Evolutionary conservation across 148 eudicot species (phyloP).

Genomic region (Rhododendron ovatum): DNA sequence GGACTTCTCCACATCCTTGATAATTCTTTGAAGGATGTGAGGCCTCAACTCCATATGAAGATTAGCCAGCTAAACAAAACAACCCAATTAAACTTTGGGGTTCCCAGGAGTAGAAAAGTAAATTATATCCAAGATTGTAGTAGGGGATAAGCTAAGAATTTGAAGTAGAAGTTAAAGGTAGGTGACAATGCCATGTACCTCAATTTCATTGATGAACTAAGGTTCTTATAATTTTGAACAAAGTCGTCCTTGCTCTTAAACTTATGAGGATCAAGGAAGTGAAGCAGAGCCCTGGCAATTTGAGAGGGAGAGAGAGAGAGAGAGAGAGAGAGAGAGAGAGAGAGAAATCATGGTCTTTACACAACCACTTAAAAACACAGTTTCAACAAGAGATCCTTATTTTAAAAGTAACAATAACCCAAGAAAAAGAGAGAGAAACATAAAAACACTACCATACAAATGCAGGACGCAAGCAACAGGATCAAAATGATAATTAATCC

Average conservation of each 20-base stretch:
- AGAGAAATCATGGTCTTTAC: conserved; percentile 1
- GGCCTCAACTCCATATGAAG: conserved; percentile 98
- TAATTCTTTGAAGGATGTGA: conserved; percentile 93
- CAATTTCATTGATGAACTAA: conserved; percentile 89
- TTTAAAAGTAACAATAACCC: background rate
- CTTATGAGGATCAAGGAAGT: conserved; percentile 90
- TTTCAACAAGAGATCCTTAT: background rate
- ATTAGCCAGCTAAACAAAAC: conserved; percentile 68
- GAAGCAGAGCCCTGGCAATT: conserved; percentile 86
- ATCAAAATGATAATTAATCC: background rate
- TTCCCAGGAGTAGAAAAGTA: background rate
- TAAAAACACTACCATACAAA: background rate
- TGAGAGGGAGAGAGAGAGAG: background rate
- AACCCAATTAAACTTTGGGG: background rate
- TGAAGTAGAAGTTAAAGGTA: background rate
- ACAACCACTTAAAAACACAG: background rate
- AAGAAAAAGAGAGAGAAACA: background rate
- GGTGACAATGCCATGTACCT: conserved; percentile 42
- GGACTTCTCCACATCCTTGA: conserved; percentile 98
- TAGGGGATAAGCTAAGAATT: background rate
- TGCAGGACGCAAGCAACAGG: background rate
- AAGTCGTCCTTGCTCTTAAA: conserved; percentile 85
- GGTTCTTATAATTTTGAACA: conserved; percentile 94
- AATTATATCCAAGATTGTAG: background rate
- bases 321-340: too few species aligned